These are phyloP conservation scores for Urostyla sp. DNA, from an alignment of 73 alveolate genomes.

Conservation along the genomic window DNA sequence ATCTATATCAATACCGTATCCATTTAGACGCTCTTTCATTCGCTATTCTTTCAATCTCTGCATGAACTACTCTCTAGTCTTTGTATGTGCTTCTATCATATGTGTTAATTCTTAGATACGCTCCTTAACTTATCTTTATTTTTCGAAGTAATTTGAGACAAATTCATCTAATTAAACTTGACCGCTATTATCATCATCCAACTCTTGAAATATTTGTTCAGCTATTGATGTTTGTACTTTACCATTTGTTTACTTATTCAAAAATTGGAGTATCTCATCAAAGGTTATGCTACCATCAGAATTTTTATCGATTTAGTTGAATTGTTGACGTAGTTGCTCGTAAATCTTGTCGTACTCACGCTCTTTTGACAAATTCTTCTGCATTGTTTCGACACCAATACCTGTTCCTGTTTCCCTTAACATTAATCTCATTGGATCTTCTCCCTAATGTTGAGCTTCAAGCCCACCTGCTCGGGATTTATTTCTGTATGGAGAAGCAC, in stretches of 20 bases:
- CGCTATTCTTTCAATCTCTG: constrained; percentile 61
- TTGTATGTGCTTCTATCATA: constrained; percentile 15
- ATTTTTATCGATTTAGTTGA: constrained; percentile 51
- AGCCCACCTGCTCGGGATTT: constrained; percentile 14
- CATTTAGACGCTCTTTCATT: constrained; percentile 64
- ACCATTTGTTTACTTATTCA: constrained; percentile 23
- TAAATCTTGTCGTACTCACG: constrained; percentile 34
- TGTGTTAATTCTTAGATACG: constrained; percentile 15
- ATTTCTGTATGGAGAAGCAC: constrained; percentile 37
- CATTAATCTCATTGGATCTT: constrained; percentile 32
- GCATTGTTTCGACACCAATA: constrained; percentile 43
- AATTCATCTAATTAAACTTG: constrained; percentile 58
- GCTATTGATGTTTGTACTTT: constrained; percentile 39
- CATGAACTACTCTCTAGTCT: constrained; percentile 29
- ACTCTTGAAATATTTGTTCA: constrained; percentile 19
- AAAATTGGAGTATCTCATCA: constrained; percentile 6
- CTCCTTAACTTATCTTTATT: constrained; percentile 42
- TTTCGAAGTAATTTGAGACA: constrained; percentile 35
- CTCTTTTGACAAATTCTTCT: constrained; percentile 24
- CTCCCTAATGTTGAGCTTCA: background rate
- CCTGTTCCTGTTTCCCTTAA: constrained; percentile 31
- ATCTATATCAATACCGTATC: constrained; percentile 65
- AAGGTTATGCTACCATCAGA: constrained; percentile 64
- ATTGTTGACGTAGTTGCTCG: background rate
- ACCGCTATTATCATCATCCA: constrained; percentile 65